Evolutionary conservation across 768 basidiomycete species (phyloP), one percentile per base, ranked within the genome.

Genomic region (Tylopilus vinaceipallidus): DNA sequence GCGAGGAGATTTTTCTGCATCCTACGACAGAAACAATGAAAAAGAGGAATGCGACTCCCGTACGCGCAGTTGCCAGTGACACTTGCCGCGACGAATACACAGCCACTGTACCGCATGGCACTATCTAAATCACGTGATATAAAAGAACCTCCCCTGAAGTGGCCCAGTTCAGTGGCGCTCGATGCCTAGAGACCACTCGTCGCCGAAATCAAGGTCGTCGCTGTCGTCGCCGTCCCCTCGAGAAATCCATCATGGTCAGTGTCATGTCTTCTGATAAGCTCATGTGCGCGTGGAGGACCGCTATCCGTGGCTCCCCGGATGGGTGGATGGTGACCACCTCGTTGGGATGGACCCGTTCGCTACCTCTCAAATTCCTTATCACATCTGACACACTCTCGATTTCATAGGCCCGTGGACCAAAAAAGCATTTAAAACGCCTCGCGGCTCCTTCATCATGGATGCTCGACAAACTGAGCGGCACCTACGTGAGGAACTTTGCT

Each of bases 371-470:
- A 37, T 11, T 39, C n/a, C 40, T 43, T 45, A 24, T 9, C 17
- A 12, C 26, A 46, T 40, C 52, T 70, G 27, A 70, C 40, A 13
- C 42, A 4, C 49, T 49, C 27, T 44, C 32, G 43, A 38, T 66
- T 59, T 59, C 60, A 19, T 60, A 97, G 95, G 93, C 83, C 68
- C 88, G 95, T 73, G 95, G 95, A 85, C 95, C 95, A 57, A 97
- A 91, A 88, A 97, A 97, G 76, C 95, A 98, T 71, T 83, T 98
- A 78, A 98, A 98, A 83, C 90, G 95, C 68, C 83, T 98, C 52
- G 85, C 86, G 60, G 97, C 97, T 54, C 97, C 97, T 56, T 95
- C 93, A 40, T 88, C 92, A 78, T 99, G 97, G 97, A 98, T 99
- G 95, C 82, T 99, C 57, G 93, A 98, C 81, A 99, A 99, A 79